Percentiles rank a stretch among this genome's conserved stretches.
These are phyloP conservation scores for Ascochyta fabae DNA, from an alignment of 2,329 filamentous ascomycete genomes.

Conservation along the genomic window DNA sequence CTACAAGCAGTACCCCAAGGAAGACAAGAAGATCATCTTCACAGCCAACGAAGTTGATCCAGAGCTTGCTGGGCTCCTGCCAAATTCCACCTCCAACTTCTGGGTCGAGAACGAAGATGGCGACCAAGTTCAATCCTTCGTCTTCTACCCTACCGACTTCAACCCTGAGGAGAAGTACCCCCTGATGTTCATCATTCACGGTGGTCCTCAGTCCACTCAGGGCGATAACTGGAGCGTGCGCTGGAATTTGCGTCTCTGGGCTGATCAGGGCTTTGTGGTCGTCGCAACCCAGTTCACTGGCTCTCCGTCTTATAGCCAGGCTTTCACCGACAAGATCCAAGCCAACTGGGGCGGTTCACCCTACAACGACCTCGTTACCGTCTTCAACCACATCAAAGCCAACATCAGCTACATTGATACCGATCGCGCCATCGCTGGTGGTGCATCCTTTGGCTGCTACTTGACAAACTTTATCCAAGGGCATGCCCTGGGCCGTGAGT, in stretches of 20 bases:
- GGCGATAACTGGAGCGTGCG: constrained; percentile 76
- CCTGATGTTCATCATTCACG: constrained; percentile 79
- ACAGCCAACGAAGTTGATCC: constrained; percentile 72
- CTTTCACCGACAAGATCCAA: constrained; percentile 76
- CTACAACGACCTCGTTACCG: constrained; percentile 80
- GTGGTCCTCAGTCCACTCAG: constrained; percentile 80
- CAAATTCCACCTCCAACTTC: constrained; percentile 68
- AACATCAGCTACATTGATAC: constrained; percentile 73
- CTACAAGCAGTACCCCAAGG: constrained; percentile 36
- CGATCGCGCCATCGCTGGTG: constrained; percentile 72
- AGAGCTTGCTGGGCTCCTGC: constrained; percentile 68
- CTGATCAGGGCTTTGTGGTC: constrained; percentile 85
- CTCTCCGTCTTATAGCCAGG: constrained; percentile 80
- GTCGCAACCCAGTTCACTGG: constrained; percentile 84
- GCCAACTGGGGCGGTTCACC: constrained; percentile 84
- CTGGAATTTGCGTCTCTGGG: constrained; percentile 85
- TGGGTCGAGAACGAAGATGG: constrained; percentile 71
- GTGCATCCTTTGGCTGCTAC: constrained; percentile 60
- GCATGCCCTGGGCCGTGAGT: constrained; percentile 78
- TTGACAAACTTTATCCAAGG: constrained; percentile 85
- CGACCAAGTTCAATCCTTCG: constrained; percentile 67
- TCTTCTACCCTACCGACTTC: constrained; percentile 70
- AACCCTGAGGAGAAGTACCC: constrained; percentile 76
- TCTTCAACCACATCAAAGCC: constrained; percentile 74
- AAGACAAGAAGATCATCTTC: constrained; percentile 51